Conservation (phyloP, 1,139 yeast species). For the Pichia sp. region DNA sequence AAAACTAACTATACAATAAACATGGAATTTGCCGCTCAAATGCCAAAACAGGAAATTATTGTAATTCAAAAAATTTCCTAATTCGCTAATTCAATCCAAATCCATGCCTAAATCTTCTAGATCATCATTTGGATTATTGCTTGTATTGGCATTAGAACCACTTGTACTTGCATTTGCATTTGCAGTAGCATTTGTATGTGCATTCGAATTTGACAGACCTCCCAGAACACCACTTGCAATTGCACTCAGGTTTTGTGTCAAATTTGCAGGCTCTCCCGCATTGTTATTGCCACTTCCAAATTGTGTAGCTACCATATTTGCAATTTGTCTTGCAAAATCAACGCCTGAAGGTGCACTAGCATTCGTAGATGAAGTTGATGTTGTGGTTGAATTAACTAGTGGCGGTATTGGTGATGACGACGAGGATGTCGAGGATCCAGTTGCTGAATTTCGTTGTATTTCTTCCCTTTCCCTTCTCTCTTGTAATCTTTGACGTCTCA, state of each 20-base stretch:
- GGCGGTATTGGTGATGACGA: not conserved
- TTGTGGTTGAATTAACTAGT: not conserved
- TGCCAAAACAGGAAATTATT: not conserved
- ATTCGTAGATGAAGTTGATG: not conserved
- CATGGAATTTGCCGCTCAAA: not conserved
- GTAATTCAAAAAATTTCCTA: not conserved
- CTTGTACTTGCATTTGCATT: not conserved
- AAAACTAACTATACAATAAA: not conserved
- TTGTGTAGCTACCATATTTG: slow-evolving; percentile 8
- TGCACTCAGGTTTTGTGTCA: slow-evolving; percentile 2
- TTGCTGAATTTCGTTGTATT: not conserved
- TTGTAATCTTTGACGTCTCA: slow-evolving; percentile 8
- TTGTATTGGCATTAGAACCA: not conserved
- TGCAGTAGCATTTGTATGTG: not conserved
- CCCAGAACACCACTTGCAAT: slow-evolving; percentile 7
- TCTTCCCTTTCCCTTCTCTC: not conserved
- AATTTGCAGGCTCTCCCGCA: not conserved
- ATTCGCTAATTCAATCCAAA: slow-evolving; percentile 4
- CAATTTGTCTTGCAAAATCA: slow-evolving; percentile 9
- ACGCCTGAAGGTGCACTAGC: not conserved
- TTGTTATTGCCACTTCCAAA: not conserved
- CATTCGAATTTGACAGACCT: slow-evolving; percentile 2
- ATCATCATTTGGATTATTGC: not conserved
- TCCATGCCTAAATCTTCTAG: slow-evolving; percentile 5
- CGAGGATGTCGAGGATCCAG: not conserved